A percentile compares a stretch with the other conserved stretches of the same genome.
Conservation (phyloP, 2,329 filamentous ascomycete species). For the Lasiodiplodia sp. region DNA sequence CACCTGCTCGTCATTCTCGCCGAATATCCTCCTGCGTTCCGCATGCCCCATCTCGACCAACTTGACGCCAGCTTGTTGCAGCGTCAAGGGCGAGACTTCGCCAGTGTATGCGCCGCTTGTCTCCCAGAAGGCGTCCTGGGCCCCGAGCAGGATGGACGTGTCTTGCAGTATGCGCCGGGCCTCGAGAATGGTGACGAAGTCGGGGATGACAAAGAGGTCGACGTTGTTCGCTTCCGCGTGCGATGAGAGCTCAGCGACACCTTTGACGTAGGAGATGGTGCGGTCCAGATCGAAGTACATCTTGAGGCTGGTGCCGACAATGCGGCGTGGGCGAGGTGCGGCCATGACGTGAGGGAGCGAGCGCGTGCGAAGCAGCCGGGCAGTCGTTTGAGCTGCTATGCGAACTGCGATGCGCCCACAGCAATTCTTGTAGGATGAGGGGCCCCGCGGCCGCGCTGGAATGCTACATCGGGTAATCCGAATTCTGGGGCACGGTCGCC, state of each 20-base stretch:
- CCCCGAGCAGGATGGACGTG: constrained; percentile 70
- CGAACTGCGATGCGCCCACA: neutral
- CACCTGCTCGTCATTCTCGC: constrained; percentile 74
- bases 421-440: constrained; percentile 16
- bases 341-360: constrained; percentile 8
- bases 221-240: constrained; percentile 64
- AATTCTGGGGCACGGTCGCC: neutral
- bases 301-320: constrained; percentile 78
- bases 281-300: constrained; percentile 78
- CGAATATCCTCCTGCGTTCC: constrained; percentile 75
- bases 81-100: constrained; percentile 73
- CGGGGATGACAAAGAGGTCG: constrained; percentile 79
- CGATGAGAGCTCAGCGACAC: constrained; percentile 52
- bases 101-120: constrained; percentile 78
- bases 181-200: constrained; percentile 73
- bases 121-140: constrained; percentile 77
- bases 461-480: constrained; percentile 25
- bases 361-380: neutral
- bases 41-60: constrained; percentile 85
- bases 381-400: neutral
- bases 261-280: constrained; percentile 61
- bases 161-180: constrained; percentile 58
- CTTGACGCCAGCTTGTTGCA: constrained; percentile 71
- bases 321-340: constrained; percentile 57
- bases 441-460: constrained; percentile 17